Evolutionary conservation across 208 protist species (phyloP).

Genomic region (Leishmania aethiopica): DNA sequence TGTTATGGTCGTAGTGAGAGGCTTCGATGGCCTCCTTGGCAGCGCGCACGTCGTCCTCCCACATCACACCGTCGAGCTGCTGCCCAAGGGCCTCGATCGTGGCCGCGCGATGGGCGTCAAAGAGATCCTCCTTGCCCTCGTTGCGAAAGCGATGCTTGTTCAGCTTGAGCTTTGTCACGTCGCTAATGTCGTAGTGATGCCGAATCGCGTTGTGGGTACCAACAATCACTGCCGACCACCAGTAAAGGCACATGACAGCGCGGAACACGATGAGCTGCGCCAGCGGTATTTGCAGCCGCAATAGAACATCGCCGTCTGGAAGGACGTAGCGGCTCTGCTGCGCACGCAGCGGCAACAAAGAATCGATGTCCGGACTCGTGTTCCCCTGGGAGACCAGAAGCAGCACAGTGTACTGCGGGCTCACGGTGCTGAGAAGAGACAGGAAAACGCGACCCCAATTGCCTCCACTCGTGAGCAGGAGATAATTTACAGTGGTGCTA

Average conservation of each 20-base stretch:
- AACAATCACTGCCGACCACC: constrained; percentile 49
- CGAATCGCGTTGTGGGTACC: constrained; percentile 73
- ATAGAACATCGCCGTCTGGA: constrained; percentile 9
- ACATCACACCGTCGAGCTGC: constrained; percentile 75
- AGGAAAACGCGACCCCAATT: constrained; percentile 70
- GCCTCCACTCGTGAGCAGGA: constrained; percentile 42
- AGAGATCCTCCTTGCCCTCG: constrained; percentile 50
- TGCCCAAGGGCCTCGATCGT: constrained; percentile 71
- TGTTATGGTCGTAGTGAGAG: constrained; percentile 72
- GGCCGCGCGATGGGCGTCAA: constrained; percentile 67
- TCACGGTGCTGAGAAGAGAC: constrained; percentile 52
- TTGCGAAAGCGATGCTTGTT: constrained; percentile 66
- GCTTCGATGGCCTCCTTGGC: constrained; percentile 84
- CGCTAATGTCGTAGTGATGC: constrained; percentile 79
- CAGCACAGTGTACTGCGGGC: constrained; percentile 45
- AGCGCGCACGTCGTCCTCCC: constrained; percentile 74
- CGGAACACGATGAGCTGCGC: constrained; percentile 51
- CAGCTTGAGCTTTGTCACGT: constrained; percentile 69
- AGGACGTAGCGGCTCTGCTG: constrained; percentile 6
- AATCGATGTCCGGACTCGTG: neutral
- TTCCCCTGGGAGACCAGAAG: constrained; percentile 1
- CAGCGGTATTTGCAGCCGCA: constrained; percentile 34
- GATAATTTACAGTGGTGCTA: constrained; percentile 27
- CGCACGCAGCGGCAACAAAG: constrained; percentile 11
- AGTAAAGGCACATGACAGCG: constrained; percentile 48